phyloP scores from a whole-genome alignment of 139 green algal species.

The Auxenochlorella pyrenoidosa region DNA sequence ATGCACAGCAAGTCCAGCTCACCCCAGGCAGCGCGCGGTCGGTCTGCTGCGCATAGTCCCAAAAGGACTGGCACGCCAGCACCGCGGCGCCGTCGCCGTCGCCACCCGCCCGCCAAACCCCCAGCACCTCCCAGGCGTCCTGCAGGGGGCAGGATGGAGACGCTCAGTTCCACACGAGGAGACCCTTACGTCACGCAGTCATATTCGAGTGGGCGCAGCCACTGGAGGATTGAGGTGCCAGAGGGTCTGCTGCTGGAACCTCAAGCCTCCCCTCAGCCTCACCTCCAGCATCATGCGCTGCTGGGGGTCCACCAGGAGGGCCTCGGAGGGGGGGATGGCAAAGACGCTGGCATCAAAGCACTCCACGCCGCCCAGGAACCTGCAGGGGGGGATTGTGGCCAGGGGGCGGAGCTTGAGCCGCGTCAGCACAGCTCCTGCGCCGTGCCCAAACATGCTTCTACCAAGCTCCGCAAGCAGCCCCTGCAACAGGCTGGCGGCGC shows the following conservation, averaged over 20 bases:
- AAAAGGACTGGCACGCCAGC: conserved; percentile 46
- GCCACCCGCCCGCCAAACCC: not conserved
- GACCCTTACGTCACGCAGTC: no score
- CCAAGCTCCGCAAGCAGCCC: no score
- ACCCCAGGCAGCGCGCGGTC: conserved; percentile 21
- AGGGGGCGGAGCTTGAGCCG: not conserved
- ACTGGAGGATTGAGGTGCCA: no score
- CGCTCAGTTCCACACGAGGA: no score
- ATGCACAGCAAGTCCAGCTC: not conserved
- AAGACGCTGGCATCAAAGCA: conserved; percentile 82
- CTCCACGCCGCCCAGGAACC: conserved; percentile 60
- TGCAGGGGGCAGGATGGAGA: no score
- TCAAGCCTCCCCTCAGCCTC: not conserved
- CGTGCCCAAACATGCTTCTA: no score
- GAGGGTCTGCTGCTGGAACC: no score
- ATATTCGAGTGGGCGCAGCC: no score
- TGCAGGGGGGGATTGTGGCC: not conserved
- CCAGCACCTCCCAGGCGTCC: conserved; percentile 31
- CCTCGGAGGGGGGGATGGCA: conserved; percentile 64
- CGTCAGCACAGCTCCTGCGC: not conserved
- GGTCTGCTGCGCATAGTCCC: conserved; percentile 46
- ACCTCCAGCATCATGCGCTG: conserved; percentile 79
- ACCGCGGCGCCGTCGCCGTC: not conserved
- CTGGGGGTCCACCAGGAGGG: conserved; percentile 80
- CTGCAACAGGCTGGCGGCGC: no score